Evolutionary conservation across 768 basidiomycete genomes (phyloP), one percentile per base, ranked within the genome.

Genomic region (Kwoniella sp.): DNA sequence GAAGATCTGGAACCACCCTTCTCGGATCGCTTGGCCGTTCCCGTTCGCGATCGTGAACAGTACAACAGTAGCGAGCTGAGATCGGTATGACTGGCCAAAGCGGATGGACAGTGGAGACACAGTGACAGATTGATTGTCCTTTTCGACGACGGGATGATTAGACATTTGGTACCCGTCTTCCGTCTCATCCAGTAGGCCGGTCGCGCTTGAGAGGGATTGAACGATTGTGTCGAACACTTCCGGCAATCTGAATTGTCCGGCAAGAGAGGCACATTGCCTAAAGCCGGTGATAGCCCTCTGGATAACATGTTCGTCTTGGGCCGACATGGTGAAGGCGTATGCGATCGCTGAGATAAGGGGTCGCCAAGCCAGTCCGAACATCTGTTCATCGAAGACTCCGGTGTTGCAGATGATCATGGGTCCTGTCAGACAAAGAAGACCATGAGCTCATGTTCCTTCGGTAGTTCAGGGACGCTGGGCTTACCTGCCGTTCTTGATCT

Each of bases 191-290:
- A 94, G 83, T 30, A 99, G 84, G 60, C 89, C 90, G 20, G 95
- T 98, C 0, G 93, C 93, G 69, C 90, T 90, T 2, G 93, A 92
- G 45, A 99, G 85, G 0, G 93, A 93, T 37, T 90, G 85, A 11
- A 98, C 94, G 29, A 98, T 91, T 69, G 90, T 95, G 80, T 99
- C 96, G 77, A 98, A 97, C 12, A 98, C 93, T 74, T 98, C 93
- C 0, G 92, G 93, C 23, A 98, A 85, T 52, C 86, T 84, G 82
- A 96, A 98, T 67, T 87, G 88, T 2, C 90, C 87, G 0, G 95
- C 96, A 11, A 98, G 84, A 0, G 91, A 92, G 1, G 96, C 95
- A 75, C 93, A 96, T 82, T 98, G 93, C 69, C 92, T 85, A 83
- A 98, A 95, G n/a, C 95, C 95, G 58, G 92, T 87, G 68, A 99